Evolutionary conservation across 768 basidiomycete genomes (phyloP).

Genomic region (Russula brevipes): DNA sequence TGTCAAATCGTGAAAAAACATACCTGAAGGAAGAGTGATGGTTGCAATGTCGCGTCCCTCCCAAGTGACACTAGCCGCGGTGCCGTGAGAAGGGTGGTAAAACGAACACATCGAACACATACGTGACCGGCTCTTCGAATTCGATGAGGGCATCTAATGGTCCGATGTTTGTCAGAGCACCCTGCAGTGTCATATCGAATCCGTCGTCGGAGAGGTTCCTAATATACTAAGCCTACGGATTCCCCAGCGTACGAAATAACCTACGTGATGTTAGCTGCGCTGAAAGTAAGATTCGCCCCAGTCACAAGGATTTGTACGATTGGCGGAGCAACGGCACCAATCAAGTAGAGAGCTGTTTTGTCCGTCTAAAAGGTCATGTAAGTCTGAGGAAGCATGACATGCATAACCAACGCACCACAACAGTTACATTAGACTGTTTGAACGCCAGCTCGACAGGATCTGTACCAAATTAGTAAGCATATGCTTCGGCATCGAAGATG

Average conservation of each 20-base stretch:
- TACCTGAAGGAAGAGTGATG: slow-evolving; percentile 57
- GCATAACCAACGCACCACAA: slow-evolving; percentile 38
- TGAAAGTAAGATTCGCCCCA: slow-evolving; percentile 49
- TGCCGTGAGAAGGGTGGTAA: not conserved
- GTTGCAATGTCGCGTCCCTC: slow-evolving; percentile 57
- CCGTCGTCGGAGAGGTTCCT: slow-evolving; percentile 46
- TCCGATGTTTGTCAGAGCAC: slow-evolving; percentile 56
- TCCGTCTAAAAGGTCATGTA: slow-evolving; percentile 43
- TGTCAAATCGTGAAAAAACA: slow-evolving; percentile 13
- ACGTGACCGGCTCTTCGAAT: slow-evolving; percentile 60
- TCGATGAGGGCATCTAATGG: slow-evolving; percentile 66
- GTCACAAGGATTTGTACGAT: slow-evolving; percentile 62
- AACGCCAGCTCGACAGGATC: slow-evolving; percentile 54
- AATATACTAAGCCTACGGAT: not conserved
- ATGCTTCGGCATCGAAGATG: not conserved
- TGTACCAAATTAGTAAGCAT: slow-evolving; percentile 26
- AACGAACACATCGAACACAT: slow-evolving; percentile 26
- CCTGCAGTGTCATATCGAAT: slow-evolving; percentile 55
- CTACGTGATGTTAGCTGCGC: slow-evolving; percentile 54
- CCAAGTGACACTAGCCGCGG: slow-evolving; percentile 49
- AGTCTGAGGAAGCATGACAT: slow-evolving; percentile 9
- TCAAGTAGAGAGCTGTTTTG: slow-evolving; percentile 55
- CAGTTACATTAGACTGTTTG: slow-evolving; percentile 51
- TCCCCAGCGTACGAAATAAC: slow-evolving; percentile 10
- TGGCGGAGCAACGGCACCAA: slow-evolving; percentile 66